Evolutionary conservation across 768 basidiomycete species (phyloP), one percentile per base, ranked within the genome.

Genomic region (Hericium coralloides): DNA sequence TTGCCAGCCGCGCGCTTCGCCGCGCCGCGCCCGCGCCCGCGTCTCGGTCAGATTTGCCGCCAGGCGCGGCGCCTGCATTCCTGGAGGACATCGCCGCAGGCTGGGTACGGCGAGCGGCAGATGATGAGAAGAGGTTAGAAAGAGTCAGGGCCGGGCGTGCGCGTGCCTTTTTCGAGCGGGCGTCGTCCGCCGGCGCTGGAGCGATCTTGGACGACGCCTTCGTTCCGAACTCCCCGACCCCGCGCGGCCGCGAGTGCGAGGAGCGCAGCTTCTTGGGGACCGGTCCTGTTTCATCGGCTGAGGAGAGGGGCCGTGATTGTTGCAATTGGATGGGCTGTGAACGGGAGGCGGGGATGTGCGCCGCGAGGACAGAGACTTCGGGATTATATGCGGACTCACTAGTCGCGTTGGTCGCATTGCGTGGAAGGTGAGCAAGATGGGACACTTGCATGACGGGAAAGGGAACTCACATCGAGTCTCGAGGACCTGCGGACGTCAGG

Each of bases 141-240:
- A 86, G 82, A 76, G 81, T 84, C 80, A 87, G 79, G 79, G 83
- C 85, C 85, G 84, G 84, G 83, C 84, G 86, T 79, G 82, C 83
- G 84, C 87, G 83, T 88, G 84, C 89, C 88, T 91, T 90, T 87
- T 88, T 89, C 79, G 79, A 75, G 70, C 83, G 80, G 72, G 87
- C 84, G 73, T 85, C 85, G 65, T 66, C 65, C 61, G 63, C 66
- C 58, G 61, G 58, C 41, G 61, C 61, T 60, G 77, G 70, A 67
- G 73, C 74, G 65, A 79, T 70, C 77, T 86, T 89, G 67, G 75
- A 77, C 62, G 75, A 77, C 62, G 79, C 70, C 70, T 84, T 85
- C 53, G 68, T 53, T 39, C 50, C 54, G 23, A 59, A 45, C 49
- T 64, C 62, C 60, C 60, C 61, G 49, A 63, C 56, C 5, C 31